These are phyloP conservation scores for Pythium guiyangense DNA, from an alignment of 352 stramenopile genomes.

Conservation along the genomic window DNA sequence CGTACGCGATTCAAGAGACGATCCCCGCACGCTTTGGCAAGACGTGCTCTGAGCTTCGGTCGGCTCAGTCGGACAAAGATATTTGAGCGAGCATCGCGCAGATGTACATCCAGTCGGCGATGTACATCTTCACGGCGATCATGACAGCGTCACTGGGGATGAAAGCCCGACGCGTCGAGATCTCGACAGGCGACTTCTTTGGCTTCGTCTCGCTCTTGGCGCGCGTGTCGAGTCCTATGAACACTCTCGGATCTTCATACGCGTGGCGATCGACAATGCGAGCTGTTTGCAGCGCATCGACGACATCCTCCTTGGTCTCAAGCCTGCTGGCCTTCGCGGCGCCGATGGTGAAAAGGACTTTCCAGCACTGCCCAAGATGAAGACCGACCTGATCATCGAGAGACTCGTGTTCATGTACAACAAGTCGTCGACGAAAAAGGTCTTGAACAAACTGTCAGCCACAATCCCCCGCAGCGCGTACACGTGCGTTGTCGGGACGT, in stretches of 20 bases:
- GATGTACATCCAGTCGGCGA: slow-evolving; percentile 86
- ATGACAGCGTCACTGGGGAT: too few species aligned
- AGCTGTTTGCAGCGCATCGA: slow-evolving; percentile 85
- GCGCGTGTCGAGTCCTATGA: too few species aligned
- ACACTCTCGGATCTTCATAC: too few species aligned
- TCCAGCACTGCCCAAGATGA: slow-evolving; percentile 76
- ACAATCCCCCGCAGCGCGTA: slow-evolving; percentile 76
- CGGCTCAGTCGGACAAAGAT: slow-evolving; percentile 85
- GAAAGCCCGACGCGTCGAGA: too few species aligned
- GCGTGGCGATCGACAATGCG: too few species aligned
- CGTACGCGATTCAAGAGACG: slow-evolving; percentile 79
- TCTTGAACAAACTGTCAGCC: slow-evolving; percentile 67
- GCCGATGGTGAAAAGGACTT: slow-evolving; percentile 62
- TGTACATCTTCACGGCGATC: slow-evolving; percentile 90
- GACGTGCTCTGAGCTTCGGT: slow-evolving; percentile 53
- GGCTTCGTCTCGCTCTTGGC: too few species aligned
- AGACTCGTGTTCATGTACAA: slow-evolving; percentile 87
- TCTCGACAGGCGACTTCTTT: too few species aligned
- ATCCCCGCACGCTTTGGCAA: slow-evolving; percentile 70
- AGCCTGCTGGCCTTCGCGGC: slow-evolving; percentile 16
- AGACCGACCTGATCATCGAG: slow-evolving; percentile 70
- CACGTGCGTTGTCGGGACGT: slow-evolving; percentile 82
- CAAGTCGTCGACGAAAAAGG: slow-evolving; percentile 76
- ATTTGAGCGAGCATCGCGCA: too few species aligned
- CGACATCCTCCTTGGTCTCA: slow-evolving; percentile 74